phyloP scores from a whole-genome alignment of 1,139 yeast genomes.

The Debaryomycetaceae sp. region DNA sequence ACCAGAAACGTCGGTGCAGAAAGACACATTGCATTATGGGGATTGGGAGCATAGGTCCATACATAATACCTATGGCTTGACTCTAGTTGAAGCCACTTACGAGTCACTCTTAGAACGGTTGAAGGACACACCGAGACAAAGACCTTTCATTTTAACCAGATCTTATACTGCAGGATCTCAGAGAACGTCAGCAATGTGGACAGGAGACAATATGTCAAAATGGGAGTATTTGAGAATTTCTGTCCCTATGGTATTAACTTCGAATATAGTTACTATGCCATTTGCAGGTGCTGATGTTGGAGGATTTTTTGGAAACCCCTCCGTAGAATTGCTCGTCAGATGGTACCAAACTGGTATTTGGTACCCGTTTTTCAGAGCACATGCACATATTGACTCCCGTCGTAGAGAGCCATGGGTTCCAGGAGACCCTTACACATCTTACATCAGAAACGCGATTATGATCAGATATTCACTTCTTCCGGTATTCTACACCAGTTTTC shows the following conservation, averaged over 20 bases:
- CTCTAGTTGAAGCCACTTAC: constrained; percentile 78
- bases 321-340: constrained; percentile 72
- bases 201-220: constrained; percentile 91
- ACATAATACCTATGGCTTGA: constrained; percentile 80
- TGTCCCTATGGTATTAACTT: constrained; percentile 82
- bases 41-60: constrained; percentile 88
- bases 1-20: constrained; percentile 88
- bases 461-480: constrained; percentile 78
- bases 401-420: constrained; percentile 92
- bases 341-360: constrained; percentile 97
- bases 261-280: constrained; percentile 84
- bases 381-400: constrained; percentile 90
- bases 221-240: constrained; percentile 86
- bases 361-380: constrained; percentile 96
- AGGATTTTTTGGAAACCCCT: constrained; percentile 91
- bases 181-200: constrained; percentile 92
- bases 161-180: constrained; percentile 91
- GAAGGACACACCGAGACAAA: constrained; percentile 36
- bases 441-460: constrained; percentile 66
- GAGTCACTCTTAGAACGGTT: constrained; percentile 58
- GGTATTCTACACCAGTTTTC: constrained; percentile 76
- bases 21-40: constrained; percentile 73
- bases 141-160: constrained; percentile 91
- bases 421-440: constrained; percentile 68
- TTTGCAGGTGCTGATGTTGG: constrained; percentile 97